Evolutionary conservation across 345 rosid species (phyloP), one percentile per base, ranked within the genome.

Genomic region (Aquilaria malaccensis): DNA sequence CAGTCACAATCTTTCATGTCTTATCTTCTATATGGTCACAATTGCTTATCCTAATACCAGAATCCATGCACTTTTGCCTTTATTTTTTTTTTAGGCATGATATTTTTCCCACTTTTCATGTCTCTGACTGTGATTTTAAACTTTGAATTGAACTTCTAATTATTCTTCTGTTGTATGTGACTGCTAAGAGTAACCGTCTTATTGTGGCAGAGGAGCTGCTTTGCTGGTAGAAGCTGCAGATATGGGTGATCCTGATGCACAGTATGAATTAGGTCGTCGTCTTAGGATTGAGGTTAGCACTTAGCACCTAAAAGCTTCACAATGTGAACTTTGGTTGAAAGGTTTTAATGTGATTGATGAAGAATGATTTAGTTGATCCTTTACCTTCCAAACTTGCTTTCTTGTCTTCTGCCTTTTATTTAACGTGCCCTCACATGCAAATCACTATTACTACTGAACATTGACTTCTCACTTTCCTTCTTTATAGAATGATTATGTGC

Each of bases 161-260:
- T 11, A 29, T 63, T 52, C 45, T n/a, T 66, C 47, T 51, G 10
- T 55, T 43, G 31, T 45, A n/a, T 30, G 32, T 33, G 46, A 58
- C 9, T 74, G 53, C 56, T 61, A n/a, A 22, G 49, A 30, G 52
- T 63, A 56, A 33, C 13, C 11, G 2, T 12, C 50, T 55, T 57
- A 29, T 54, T 13, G 31, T 71, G 56, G 31, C 55, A 89, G 96
- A 54, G 97, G 98, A 70, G 97, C 91, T 75, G 92, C 98, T 59
- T 81, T 93, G 79, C 74, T 93, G 57, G 90, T 87, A 13, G 97
- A 93, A 78, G 91, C 98, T 75, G 96, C 95, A 48, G 81, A 87
- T 45, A 89, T 93, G 97, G 98, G 98, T 48, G 78, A 93, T 80
- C 78, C 94, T 31, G 92, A 93, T 60, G 97, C 95, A 50, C 96